phyloP scores from a whole-genome alignment of 2,329 filamentous ascomycete genomes.

The Sarocladium oryzae region DNA sequence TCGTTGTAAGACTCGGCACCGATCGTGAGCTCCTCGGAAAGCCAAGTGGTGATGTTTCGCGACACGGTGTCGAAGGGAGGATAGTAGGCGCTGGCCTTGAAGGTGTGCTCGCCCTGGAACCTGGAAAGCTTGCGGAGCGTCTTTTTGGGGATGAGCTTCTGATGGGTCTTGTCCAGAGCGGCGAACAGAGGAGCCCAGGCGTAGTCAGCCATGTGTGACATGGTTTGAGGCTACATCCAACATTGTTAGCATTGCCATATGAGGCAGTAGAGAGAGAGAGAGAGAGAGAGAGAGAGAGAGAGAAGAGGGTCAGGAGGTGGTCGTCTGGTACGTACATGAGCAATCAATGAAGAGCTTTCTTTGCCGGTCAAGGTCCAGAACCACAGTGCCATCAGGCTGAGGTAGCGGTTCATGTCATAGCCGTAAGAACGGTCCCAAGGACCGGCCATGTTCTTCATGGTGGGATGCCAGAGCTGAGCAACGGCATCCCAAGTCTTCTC shows the following conservation, averaged over 20 bases:
- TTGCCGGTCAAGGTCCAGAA: constrained; percentile 53
- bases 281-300: neutral
- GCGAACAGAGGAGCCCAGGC: constrained; percentile 51
- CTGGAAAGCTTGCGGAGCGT: constrained; percentile 32
- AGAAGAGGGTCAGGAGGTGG: neutral
- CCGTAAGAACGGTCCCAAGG: constrained; percentile 60
- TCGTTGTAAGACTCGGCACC: constrained; percentile 50
- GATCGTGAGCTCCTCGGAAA: constrained; percentile 50
- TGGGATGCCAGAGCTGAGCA: constrained; percentile 48
- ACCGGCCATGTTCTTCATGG: constrained; percentile 54
- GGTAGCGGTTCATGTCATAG: constrained; percentile 57
- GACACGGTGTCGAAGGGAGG: constrained; percentile 51
- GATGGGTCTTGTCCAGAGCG: constrained; percentile 44
- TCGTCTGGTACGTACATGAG: neutral
- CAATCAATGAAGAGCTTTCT: constrained; percentile 28
- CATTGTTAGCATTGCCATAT: neutral
- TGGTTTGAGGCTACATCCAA: constrained; percentile 36
- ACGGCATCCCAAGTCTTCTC: constrained; percentile 45
- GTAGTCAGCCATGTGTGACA: constrained; percentile 54
- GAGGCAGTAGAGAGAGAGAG: too few relatives aligned
- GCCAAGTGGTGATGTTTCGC: constrained; percentile 54
- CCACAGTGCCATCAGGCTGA: constrained; percentile 51
- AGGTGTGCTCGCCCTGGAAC: constrained; percentile 48
- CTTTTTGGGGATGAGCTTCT: constrained; percentile 35
- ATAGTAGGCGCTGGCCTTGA: constrained; percentile 45